Percentiles rank a stretch among this genome's conserved stretches.
Conservation (phyloP, 176 grass and related monocot genomes). For the Cenchrus americanus region DNA sequence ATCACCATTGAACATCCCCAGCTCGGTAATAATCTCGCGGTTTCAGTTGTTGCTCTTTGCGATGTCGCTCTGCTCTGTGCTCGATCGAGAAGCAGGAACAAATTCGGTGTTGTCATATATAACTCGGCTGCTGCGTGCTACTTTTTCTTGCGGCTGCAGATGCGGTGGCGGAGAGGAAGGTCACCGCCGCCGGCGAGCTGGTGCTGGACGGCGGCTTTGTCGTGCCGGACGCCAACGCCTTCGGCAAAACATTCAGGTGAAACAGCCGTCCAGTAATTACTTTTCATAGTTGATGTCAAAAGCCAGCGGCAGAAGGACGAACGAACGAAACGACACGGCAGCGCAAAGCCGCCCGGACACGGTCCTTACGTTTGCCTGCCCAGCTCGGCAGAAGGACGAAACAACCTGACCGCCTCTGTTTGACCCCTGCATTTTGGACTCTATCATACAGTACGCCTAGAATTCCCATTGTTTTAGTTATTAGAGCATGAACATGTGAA, state of each 20-base stretch:
- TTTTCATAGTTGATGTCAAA: background rate
- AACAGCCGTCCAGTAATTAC: background rate
- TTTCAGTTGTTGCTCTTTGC: background rate
- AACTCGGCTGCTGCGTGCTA: no score
- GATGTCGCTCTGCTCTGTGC: background rate
- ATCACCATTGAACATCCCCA: constrained; percentile 66
- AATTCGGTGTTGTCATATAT: background rate
- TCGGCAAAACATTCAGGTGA: constrained; percentile 85
- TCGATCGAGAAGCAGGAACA: background rate
- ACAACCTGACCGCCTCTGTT: background rate
- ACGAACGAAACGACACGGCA: background rate
- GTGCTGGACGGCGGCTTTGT: constrained; percentile 73
- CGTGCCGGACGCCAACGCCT: constrained; percentile 76
- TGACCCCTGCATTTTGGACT: no score
- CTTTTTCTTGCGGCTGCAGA: constrained; percentile 6
- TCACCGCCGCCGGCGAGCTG: constrained; percentile 32
- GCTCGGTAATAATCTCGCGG: constrained; percentile 46
- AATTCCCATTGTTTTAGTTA: background rate
- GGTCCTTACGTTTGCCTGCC: background rate
- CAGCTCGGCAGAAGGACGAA: background rate
- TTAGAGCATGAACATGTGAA: background rate
- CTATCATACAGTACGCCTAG: no score
- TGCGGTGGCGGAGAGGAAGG: constrained; percentile 44
- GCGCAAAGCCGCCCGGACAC: background rate
- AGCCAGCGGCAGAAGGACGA: no score